A percentile compares a stretch with the other conserved stretches of the same genome.
Evolutionary conservation across 106 monocot species (phyloP).

Genomic region (Apostasia shenzhenica): DNA sequence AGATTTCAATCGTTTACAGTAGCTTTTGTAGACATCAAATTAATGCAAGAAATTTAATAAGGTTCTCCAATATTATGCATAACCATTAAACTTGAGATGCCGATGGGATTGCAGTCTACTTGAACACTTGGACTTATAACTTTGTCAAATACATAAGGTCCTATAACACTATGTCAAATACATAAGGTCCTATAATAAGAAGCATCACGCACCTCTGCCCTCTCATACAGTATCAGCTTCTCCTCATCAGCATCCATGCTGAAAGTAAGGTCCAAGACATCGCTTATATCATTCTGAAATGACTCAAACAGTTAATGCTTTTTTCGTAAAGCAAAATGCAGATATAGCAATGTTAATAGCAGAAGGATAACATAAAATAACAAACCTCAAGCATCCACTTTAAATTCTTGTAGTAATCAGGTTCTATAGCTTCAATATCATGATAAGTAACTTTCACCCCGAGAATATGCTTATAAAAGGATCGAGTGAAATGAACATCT

Average conservation of each 20-base stretch:
- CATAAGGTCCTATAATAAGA: neutral
- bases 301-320: neutral
- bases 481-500: conserved; percentile 97
- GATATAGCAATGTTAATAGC: neutral
- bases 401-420: conserved; percentile 87
- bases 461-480: conserved; percentile 98
- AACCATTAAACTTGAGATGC: no score
- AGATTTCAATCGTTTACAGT: no score
- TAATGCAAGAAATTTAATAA: no score
- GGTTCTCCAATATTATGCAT: no score
- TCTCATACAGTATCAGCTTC: conserved; percentile 92
- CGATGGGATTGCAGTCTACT: no score
- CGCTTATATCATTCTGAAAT: conserved; percentile 88
- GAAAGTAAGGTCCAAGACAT: conserved; percentile 87
- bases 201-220: conserved; percentile 44
- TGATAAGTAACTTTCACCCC: conserved; percentile 95
- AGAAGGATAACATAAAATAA: neutral
- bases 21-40: no score
- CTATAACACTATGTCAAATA: neutral
- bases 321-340: neutral
- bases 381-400: conserved; percentile 99
- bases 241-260: conserved; percentile 99
- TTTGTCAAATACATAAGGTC: neutral
- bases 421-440: conserved; percentile 98
- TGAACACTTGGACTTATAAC: neutral